Conservation (phyloP, 257 asterid species). For the Osmanthus fragrans region DNA sequence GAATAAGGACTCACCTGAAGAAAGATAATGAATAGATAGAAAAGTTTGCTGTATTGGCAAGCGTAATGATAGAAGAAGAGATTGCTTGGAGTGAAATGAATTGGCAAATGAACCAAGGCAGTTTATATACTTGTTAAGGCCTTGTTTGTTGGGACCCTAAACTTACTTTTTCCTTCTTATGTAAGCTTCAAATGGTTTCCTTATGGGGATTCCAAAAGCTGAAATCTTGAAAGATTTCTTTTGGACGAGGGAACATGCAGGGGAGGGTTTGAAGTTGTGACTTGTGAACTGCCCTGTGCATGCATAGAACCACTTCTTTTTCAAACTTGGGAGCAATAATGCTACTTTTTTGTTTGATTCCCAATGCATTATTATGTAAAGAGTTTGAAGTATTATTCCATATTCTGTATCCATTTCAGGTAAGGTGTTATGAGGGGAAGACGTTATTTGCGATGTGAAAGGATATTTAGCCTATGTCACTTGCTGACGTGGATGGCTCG, state of each 20-base stretch:
- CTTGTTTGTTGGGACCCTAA: conserved; percentile 33
- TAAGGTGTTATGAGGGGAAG: conserved; percentile 29
- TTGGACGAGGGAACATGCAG: conserved; percentile 28
- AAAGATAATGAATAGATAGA: not conserved
- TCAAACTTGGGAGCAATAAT: conserved; percentile 3
- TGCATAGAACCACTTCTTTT: conserved; percentile 19
- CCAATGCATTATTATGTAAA: conserved; percentile 26
- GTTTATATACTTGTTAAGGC: conserved; percentile 39
- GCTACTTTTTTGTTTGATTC: conserved; percentile 31
- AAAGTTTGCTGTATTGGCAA: not conserved
- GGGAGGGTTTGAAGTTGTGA: conserved; percentile 24
- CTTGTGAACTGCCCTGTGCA: conserved; percentile 27
- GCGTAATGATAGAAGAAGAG: not conserved
- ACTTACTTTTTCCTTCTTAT: conserved; percentile 10
- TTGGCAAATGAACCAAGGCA: conserved; percentile 30
- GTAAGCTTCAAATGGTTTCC: conserved; percentile 22
- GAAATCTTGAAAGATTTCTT: conserved; percentile 17
- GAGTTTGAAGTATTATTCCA: conserved; percentile 25
- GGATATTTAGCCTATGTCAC: conserved; percentile 4
- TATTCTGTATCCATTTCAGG: conserved; percentile 34
- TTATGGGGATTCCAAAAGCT: conserved; percentile 32
- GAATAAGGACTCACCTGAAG: conserved; percentile 5
- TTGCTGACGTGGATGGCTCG: not conserved
- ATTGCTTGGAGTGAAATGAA: conserved; percentile 26
- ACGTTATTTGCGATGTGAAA: conserved; percentile 9